Evolutionary conservation across 1,284 basidiomycete species (phyloP).

Genomic region (Rhizoctonia solani): DNA sequence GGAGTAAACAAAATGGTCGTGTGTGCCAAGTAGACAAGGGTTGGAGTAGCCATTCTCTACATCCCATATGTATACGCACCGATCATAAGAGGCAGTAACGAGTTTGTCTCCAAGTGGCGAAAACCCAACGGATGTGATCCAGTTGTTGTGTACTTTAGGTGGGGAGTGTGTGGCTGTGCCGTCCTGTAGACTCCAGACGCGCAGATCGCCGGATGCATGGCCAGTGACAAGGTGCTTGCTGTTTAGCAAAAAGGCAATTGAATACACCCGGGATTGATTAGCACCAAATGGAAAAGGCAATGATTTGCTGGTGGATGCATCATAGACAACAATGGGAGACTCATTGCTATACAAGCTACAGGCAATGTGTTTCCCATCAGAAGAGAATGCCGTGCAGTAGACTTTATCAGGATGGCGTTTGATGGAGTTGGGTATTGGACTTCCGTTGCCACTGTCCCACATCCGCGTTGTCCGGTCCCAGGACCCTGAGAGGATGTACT

Average conservation of each 20-base stretch:
- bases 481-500: no score
- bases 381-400: background rate
- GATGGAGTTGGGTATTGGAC: background rate
- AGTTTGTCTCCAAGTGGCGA: constrained; percentile 29
- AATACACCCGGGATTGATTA: background rate
- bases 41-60: no score
- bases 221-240: background rate
- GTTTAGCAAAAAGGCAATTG: background rate
- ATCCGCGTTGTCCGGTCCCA: no score
- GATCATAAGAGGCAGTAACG: constrained; percentile 30
- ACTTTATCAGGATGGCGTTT: background rate
- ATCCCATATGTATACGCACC: constrained; percentile 33
- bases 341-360: background rate
- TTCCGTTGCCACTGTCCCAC: background rate
- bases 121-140: no score
- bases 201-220: background rate
- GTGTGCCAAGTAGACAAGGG: no score
- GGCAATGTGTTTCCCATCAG: background rate
- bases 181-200: background rate
- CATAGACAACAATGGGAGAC: background rate
- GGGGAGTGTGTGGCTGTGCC: constrained; percentile 1
- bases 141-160: no score
- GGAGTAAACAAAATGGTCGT: no score
- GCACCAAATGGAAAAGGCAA: background rate
- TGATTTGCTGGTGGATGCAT: background rate